phyloP scores from a whole-genome alignment of 306 rosid species.

The Geum urbanum region DNA sequence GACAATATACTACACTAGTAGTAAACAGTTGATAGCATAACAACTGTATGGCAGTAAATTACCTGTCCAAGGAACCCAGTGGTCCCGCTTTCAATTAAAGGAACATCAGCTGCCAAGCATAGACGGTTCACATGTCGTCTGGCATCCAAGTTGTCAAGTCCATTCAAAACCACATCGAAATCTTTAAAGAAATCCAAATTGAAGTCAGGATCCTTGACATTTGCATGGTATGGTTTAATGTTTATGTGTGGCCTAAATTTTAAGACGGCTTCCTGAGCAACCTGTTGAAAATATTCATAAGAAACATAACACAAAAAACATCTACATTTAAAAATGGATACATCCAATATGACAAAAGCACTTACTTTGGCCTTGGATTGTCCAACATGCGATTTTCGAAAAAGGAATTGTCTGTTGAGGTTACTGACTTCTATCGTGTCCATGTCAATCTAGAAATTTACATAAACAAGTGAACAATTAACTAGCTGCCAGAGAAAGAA shows the following conservation, averaged over 20 bases:
- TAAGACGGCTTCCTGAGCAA: slow-evolving; percentile 97
- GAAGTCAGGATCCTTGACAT: slow-evolving; percentile 85
- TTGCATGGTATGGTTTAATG: slow-evolving; percentile 85
- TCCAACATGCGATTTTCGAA: slow-evolving; percentile 97
- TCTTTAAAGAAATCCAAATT: slow-evolving; percentile 84
- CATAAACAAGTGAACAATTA: slow-evolving; percentile 20
- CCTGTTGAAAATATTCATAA: slow-evolving; percentile 52
- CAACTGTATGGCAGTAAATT: slow-evolving; percentile 23
- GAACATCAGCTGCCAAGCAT: slow-evolving; percentile 93
- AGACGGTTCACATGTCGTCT: slow-evolving; percentile 95
- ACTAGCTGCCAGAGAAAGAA: slow-evolving; percentile 1
- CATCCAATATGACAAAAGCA: slow-evolving; percentile 7
- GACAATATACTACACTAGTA: too few species aligned
- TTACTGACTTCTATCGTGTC: slow-evolving; percentile 99
- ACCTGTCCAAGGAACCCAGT: slow-evolving; percentile 99
- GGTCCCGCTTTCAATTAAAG: slow-evolving; percentile 97
- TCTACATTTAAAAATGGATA: slow-evolving; percentile 13
- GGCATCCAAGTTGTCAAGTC: slow-evolving; percentile 98
- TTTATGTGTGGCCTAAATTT: slow-evolving; percentile 85
- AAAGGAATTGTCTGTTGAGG: slow-evolving; percentile 96
- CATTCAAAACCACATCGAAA: slow-evolving; percentile 88
- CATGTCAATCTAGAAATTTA: slow-evolving; percentile 84
- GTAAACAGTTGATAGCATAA: background rate
- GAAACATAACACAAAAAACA: slow-evolving; percentile 23
- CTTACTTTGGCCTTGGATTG: slow-evolving; percentile 93